Evolutionary conservation across 2,329 filamentous ascomycete species (phyloP), one percentile per base, ranked within the genome.

Genomic region (Xylogone sp.): DNA sequence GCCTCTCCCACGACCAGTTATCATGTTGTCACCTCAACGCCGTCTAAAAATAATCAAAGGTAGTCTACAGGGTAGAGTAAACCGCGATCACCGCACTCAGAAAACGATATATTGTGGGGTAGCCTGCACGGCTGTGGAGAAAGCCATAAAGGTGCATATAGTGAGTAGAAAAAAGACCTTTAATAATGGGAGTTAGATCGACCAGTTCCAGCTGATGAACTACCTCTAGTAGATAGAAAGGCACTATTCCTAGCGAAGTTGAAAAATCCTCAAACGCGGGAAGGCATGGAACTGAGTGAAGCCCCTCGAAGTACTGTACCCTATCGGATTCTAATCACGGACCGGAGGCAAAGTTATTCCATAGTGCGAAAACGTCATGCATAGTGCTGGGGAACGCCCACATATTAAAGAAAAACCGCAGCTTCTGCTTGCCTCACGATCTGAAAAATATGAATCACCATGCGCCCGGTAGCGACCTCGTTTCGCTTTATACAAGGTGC

Each of bases 1-100:
- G 43, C 77, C 74, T 64, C 72, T 71, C 51, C 75, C 75, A 60
- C 75, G 70, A 54, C 75, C 75, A 6, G 75, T 75, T 59, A 78
- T 76, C 75, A 78, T 78, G 21, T 56, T 59, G 45, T 42, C 5
- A 16, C 34, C n/a, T 27, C 10, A 27, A 27, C 10, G 10, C 24
- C 24, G 24, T 27, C 10, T 10, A 10, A 27, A 27, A 27, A 27
- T n/a, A 27, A 27, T 27, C 24, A 27, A 27, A 27, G 5, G 24
- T 27, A 27, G 24, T 10, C 24, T 6, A 10, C 6, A 27, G 10
- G 24, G 24, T 27, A 27, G 10, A 10, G 24, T 27, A 39, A 39
- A 39, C n/a, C 10, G 10, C 34, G 34, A 39, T 39, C 10, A 18
- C 4, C 34, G 34, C 34, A 16, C 12, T 39, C n/a, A 39, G 4